Base-by-base conservation (phyloP, 2,329 filamentous ascomycete species). In the Knufia fluminis region DNA sequence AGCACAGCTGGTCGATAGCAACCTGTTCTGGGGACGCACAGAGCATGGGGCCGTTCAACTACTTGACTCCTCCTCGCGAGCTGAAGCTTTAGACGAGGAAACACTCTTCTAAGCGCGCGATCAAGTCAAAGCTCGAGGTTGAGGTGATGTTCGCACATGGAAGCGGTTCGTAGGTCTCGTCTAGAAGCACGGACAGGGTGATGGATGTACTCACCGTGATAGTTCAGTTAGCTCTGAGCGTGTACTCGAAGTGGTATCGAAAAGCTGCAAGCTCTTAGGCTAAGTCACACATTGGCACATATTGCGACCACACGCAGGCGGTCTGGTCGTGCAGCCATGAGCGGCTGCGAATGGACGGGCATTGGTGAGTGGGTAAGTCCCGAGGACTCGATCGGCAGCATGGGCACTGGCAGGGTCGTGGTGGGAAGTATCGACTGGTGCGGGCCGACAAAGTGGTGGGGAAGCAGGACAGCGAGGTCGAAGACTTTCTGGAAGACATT, bases 11-110 rank as follows among this genome's bases (percentile, higher is more conserved):
- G 26, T 32, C 42, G 22, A 16, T 26, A 26, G 12, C 4, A 42
- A 42, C 40, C 23, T 42, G 40, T 42, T 42, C 19, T 42, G 40
- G 40, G 26, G 24, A 3, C 19, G 40, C 17, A 42, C 40, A 45
- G 17, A 10, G 28, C 42, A 45, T 45, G 42, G 40, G 40, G 23
- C 19, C 23, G 24, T 23, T n/a, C 14, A 26, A 16, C 40, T 42
- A 42, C 40, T 42, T 42, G 40, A 42, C 20, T 36, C 16, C n/a
- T 16, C 33, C 33, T 17, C 33, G 33, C 16, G 33, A 14, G n/a
- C 4, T 17, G 6, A 6, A 17, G 33, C 33, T 36, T 28, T 12
- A 28, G 26, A 28, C 26, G 26, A 6, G 24, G 24, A 33, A 8
- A 22, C 28, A 4, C 7, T 22, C 17, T 17, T 31, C 42, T 45